Evolutionary conservation across 352 stramenopile species (phyloP).

Genomic region (Saprolegnia diclina): DNA sequence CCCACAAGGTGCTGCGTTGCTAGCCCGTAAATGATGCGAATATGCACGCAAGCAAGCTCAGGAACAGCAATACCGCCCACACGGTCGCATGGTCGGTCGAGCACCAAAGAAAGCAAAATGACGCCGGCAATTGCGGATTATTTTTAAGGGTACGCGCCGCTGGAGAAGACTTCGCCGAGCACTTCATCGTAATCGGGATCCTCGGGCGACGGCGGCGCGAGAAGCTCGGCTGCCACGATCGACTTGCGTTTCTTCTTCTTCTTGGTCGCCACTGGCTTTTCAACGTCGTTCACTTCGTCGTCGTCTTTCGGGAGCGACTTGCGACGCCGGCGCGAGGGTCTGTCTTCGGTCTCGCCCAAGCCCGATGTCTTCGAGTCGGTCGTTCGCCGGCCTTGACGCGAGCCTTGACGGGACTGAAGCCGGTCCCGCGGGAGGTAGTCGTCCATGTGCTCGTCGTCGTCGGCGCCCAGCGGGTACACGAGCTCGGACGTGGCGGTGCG

Average conservation of each 20-base stretch:
- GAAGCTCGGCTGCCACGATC: background rate
- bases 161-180: slow-evolving; percentile 16
- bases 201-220: slow-evolving; percentile 19
- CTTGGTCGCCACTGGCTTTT: slow-evolving; percentile 33
- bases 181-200: slow-evolving; percentile 26
- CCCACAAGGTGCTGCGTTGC: too few species aligned
- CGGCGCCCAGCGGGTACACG: slow-evolving; percentile 38
- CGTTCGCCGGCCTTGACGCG: slow-evolving; percentile 46
- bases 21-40: too few species aligned
- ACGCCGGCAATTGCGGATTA: too few species aligned
- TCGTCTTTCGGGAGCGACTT: slow-evolving; percentile 15
- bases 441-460: slow-evolving; percentile 33
- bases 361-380: slow-evolving; percentile 21
- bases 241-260: slow-evolving; percentile 49
- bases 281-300: background rate
- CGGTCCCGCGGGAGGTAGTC: slow-evolving; percentile 64
- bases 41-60: too few species aligned
- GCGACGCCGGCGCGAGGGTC: slow-evolving; percentile 32
- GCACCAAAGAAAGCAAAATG: too few species aligned
- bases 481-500: slow-evolving; percentile 28
- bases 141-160: background rate
- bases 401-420: slow-evolving; percentile 69
- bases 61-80: too few species aligned
- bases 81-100: too few species aligned
- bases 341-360: slow-evolving; percentile 31